A percentile compares a stretch with the other conserved stretches of the same genome.
phyloP scores from a whole-genome alignment of 1,284 basidiomycete species.

The Kalmanozyma brasiliensis region DNA sequence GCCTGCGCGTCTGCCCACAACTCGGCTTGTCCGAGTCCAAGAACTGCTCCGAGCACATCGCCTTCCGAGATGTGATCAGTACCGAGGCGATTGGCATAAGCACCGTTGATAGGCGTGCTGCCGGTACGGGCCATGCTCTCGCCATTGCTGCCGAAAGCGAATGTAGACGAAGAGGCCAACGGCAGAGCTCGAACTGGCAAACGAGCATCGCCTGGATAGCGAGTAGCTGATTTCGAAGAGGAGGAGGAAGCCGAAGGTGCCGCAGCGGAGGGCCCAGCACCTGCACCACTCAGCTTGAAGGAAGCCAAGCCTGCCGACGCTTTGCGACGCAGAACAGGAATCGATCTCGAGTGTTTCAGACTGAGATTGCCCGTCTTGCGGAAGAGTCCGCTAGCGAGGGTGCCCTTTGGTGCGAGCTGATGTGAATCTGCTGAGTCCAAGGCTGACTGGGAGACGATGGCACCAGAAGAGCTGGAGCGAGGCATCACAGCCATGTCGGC shows the following conservation, averaged over 20 bases:
- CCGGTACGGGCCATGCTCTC: conserved; percentile 32
- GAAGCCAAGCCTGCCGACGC: conserved; percentile 22
- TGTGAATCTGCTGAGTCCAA: conserved; percentile 7
- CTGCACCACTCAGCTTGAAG: not conserved
- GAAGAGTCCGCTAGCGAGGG: conserved; percentile 23
- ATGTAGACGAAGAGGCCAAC: conserved; percentile 9
- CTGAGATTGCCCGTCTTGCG: conserved; percentile 45
- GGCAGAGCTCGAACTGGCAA: conserved; percentile 6
- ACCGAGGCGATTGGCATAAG: conserved; percentile 25
- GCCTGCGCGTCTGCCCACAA: conserved; percentile 19
- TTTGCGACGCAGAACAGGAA: conserved; percentile 48
- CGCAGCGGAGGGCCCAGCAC: conserved; percentile 4
- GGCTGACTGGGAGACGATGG: conserved; percentile 15
- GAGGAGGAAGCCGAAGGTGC: not conserved
- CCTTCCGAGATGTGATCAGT: conserved; percentile 48
- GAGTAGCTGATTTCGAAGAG: not conserved
- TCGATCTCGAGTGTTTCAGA: conserved; percentile 50
- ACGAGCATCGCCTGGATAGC: not conserved
- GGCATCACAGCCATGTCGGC: conserved; percentile 33
- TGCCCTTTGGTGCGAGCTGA: conserved; percentile 4
- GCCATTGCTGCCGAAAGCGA: not conserved
- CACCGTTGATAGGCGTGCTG: conserved; percentile 40
- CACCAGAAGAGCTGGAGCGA: conserved; percentile 45
- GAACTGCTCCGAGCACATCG: conserved; percentile 60
- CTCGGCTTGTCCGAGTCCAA: conserved; percentile 51